Conservation (phyloP, 2,329 filamentous ascomycete species). For the Salinomyces thailandicus region DNA sequence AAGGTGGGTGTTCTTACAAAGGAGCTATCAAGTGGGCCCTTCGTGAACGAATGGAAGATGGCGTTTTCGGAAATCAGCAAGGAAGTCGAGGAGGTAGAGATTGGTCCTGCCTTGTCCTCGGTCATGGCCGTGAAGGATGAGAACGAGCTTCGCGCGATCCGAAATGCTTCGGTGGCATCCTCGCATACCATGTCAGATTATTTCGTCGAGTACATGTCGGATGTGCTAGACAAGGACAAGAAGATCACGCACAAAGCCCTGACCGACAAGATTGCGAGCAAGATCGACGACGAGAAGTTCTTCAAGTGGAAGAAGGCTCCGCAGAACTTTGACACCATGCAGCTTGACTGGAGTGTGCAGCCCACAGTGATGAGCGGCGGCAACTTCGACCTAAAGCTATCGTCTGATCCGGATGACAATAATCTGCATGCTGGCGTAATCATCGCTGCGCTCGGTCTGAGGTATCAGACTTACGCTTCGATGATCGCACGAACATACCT, state of each 20-base stretch:
- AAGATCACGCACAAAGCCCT: constrained; percentile 85
- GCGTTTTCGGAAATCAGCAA: constrained; percentile 66
- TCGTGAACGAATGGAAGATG: constrained; percentile 94
- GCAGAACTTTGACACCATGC: constrained; percentile 71
- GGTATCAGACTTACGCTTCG: constrained; percentile 93
- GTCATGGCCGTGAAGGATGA: constrained; percentile 93
- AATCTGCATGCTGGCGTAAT: constrained; percentile 87
- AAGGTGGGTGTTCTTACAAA: constrained; percentile 83
- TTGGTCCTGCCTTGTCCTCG: constrained; percentile 68
- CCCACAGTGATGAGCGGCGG: constrained; percentile 91
- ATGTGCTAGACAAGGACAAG: constrained; percentile 89
- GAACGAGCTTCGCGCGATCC: constrained; percentile 83
- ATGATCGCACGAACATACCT: constrained; percentile 88
- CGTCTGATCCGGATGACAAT: constrained; percentile 64
- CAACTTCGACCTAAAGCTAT: constrained; percentile 81
- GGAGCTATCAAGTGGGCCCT: constrained; percentile 74
- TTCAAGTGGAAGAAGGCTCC: constrained; percentile 82
- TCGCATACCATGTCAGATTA: constrained; percentile 92
- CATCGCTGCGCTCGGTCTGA: constrained; percentile 77
- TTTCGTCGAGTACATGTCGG: constrained; percentile 97
- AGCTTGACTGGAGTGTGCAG: constrained; percentile 89
- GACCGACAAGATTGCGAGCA: constrained; percentile 77
- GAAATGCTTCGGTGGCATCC: constrained; percentile 86
- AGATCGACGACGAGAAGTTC: constrained; percentile 88
- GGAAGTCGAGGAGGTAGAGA: constrained; percentile 80